phyloP scores from a whole-genome alignment of 2,329 filamentous ascomycete genomes.

The Microcyclospora pomicola region DNA sequence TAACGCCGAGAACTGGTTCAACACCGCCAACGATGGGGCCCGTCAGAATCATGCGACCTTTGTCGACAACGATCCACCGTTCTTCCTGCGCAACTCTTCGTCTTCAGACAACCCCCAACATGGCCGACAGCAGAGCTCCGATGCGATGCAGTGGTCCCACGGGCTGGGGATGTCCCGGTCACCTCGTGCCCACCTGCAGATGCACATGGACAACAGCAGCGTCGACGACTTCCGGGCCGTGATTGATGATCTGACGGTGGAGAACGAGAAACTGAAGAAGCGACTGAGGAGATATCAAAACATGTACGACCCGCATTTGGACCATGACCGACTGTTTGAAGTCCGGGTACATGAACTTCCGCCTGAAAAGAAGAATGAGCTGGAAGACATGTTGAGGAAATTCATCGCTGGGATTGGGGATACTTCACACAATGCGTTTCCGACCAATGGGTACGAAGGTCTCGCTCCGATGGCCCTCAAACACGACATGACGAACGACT shows the following conservation, averaged over 20 bases:
- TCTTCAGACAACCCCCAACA: constrained; percentile 32
- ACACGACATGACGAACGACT: constrained; percentile 36
- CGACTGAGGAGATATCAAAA: constrained; percentile 59
- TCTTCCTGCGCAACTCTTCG: constrained; percentile 24
- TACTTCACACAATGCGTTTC: constrained; percentile 24
- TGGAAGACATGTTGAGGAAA: constrained; percentile 58
- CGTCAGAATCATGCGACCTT: constrained; percentile 24
- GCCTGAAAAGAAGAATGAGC: constrained; percentile 57
- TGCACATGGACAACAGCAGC: constrained; percentile 40
- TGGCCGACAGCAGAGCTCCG: constrained; percentile 6
- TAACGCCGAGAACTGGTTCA: constrained; percentile 39
- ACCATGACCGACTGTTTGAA: constrained; percentile 69
- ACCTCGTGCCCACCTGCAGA: constrained; percentile 25
- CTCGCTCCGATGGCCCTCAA: constrained; percentile 37
- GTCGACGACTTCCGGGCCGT: constrained; percentile 67
- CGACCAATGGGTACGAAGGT: constrained; percentile 20
- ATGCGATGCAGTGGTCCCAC: constrained; percentile 1
- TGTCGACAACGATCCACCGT: constrained; percentile 31
- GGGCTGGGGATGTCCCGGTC: neutral
- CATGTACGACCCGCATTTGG: constrained; percentile 49
- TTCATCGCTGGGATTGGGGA: constrained; percentile 53
- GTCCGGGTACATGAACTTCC: constrained; percentile 65
- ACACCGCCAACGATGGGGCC: constrained; percentile 36
- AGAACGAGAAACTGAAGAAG: constrained; percentile 66
- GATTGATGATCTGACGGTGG: constrained; percentile 74